Conservation (phyloP, 176 grass and related monocot genomes). For the Aegilops longissima region DNA sequence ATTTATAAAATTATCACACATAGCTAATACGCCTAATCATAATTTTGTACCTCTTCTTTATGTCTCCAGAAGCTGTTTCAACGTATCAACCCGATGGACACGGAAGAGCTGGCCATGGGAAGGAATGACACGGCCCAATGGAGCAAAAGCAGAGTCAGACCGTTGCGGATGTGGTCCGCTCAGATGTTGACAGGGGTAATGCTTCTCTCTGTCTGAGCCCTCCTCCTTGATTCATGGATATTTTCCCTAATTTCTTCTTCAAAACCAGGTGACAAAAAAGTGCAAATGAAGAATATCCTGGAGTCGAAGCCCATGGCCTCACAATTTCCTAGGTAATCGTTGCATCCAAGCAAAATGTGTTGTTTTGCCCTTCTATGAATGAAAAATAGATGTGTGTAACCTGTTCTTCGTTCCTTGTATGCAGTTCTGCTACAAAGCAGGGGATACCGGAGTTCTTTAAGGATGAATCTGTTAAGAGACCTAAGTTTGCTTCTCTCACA, state of each 20-base stretch:
- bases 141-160: no score
- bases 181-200: no score
- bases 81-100: no score
- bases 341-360: neutral
- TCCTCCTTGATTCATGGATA: neutral
- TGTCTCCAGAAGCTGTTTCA: no score
- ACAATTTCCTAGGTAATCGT: neutral
- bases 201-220: no score
- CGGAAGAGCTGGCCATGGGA: no score
- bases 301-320: neutral
- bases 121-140: no score
- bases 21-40: no score
- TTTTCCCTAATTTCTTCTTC: neutral
- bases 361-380: neutral
- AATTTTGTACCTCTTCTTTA: no score
- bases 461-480: neutral
- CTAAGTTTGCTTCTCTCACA: constrained; percentile 76
- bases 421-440: neutral
- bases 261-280: neutral
- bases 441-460: neutral
- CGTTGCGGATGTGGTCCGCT: no score
- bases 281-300: neutral
- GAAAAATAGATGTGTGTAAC: neutral
- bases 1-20: no score
- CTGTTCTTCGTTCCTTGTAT: neutral